Evolutionary conservation across 352 stramenopile genomes (phyloP), one percentile per base, ranked within the genome.

Genomic region (Aphanomyces invadans): DNA sequence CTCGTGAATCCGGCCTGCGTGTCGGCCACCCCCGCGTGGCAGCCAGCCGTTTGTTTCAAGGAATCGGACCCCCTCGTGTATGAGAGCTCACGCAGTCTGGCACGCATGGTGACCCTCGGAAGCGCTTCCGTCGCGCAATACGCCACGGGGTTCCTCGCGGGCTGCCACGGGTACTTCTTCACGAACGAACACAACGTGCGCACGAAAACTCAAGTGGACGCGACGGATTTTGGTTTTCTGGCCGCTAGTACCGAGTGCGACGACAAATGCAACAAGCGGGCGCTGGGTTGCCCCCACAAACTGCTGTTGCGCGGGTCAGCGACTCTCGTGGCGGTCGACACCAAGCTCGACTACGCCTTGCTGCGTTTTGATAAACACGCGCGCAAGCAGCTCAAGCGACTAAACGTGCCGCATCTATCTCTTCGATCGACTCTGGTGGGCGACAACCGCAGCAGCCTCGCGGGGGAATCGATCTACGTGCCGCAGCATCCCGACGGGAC

Each of bases 131-230:
- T 29, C 5, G 15, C 49, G 11, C 49, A 57, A 26, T 57, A 57
- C 29, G 25, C 49, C 10, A 87, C 81, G 2, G 79, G 70, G 25
- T 89, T 77, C 76, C 62, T 89, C 15, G 36, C 87, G 26, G 81
- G 81, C 33, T 83, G 76, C 12, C 52, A 78, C 38, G 75, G 78
- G 3, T 78, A 89, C 61, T 33, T 89, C 53, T 69, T 89, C 54
- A 89, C 81, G 12, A 89, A 89, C 66, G 72, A 86, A 48, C 81
- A 89, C 70, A 87, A 80, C 71, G 65, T 87, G 19, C 69, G 75
- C 28, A 73, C 68, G 0, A 65, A 77, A 19, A 55, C 46, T 11
- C 73, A 88, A n/a, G 79, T 80, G 0, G 54, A 54, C 3, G 52
- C 53, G 21, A 81, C 73, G n/a, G 82, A 69, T 0, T 73, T 87